phyloP scores from a whole-genome alignment of 1,284 basidiomycete genomes.

The Ganoderma leucocontextum region DNA sequence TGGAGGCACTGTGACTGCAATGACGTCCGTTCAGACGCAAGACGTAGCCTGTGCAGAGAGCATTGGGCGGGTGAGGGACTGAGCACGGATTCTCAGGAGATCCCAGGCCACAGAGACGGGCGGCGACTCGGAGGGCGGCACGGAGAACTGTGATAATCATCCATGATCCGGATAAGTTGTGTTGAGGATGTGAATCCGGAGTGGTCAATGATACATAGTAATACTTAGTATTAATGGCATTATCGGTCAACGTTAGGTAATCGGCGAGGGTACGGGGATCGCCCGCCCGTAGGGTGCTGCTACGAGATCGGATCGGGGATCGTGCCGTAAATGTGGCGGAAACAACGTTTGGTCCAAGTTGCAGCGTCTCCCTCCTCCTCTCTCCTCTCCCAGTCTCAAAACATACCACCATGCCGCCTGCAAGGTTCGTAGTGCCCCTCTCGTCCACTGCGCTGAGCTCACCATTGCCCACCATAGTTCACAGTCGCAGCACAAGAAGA shows the following conservation, averaged over 20 bases:
- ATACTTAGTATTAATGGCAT: too few species aligned
- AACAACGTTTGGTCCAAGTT: slow-evolving; percentile 36
- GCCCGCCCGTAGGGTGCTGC: slow-evolving; percentile 39
- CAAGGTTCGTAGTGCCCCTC: slow-evolving; percentile 24
- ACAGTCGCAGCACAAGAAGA: slow-evolving; percentile 71
- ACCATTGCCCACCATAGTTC: slow-evolving; percentile 47
- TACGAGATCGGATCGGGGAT: slow-evolving; percentile 43
- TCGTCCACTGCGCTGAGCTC: slow-evolving; percentile 5
- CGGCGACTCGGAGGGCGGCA: background rate
- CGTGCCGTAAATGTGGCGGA: slow-evolving; percentile 42
- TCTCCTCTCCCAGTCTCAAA: slow-evolving; percentile 21
- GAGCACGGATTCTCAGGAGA: background rate
- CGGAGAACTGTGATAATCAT: background rate
- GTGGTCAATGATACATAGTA: too few species aligned
- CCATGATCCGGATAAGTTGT: background rate
- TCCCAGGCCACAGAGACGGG: background rate
- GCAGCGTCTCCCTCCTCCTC: slow-evolving; percentile 18
- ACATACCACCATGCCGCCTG: slow-evolving; percentile 28
- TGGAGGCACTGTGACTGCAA: background rate
- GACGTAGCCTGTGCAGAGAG: background rate
- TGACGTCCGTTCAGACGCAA: slow-evolving; percentile 5
- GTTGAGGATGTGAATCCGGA: slow-evolving; percentile 7
- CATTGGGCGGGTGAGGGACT: background rate
- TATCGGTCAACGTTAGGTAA: slow-evolving; percentile 29
- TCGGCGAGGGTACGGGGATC: slow-evolving; percentile 32